These are phyloP conservation scores for Prunus padus DNA, from an alignment of 306 rosid species.

Conservation along the genomic window DNA sequence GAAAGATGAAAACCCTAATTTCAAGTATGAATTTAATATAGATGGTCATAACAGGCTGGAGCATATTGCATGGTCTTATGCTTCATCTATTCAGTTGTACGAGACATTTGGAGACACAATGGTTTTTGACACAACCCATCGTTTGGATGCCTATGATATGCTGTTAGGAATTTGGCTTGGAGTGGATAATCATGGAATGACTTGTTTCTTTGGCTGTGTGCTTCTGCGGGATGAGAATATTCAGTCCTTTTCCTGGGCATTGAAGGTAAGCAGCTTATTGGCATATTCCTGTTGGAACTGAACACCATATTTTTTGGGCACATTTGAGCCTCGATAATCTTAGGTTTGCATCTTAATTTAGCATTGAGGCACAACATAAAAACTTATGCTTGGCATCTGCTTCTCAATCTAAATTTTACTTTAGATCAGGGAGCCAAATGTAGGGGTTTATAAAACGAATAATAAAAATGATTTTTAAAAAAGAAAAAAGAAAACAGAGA, in stretches of 20 bases:
- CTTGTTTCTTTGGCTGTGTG: constrained; percentile 70
- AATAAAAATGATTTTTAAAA: too few species aligned
- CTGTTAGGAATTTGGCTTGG: constrained; percentile 86
- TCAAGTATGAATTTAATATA: constrained; percentile 77
- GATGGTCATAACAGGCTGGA: constrained; percentile 74
- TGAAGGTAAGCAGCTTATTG: constrained; percentile 51
- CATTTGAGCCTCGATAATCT: neutral
- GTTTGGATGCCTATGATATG: constrained; percentile 80
- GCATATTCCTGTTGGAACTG: constrained; percentile 12
- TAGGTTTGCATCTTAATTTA: neutral
- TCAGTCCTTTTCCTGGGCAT: constrained; percentile 71
- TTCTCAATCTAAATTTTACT: neutral
- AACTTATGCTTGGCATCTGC: neutral
- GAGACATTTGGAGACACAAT: constrained; percentile 72
- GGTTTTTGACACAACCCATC: constrained; percentile 73
- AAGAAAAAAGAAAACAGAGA: neutral
- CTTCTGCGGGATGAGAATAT: constrained; percentile 72
- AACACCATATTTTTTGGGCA: neutral
- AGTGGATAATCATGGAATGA: constrained; percentile 78
- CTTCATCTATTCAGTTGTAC: constrained; percentile 53
- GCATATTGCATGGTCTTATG: constrained; percentile 78
- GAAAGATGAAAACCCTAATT: constrained; percentile 72
- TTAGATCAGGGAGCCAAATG: neutral
- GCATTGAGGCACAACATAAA: neutral
- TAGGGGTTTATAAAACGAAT: too few species aligned